Evolutionary conservation across 768 basidiomycete species (phyloP).

Genomic region (Hericium erinaceus): DNA sequence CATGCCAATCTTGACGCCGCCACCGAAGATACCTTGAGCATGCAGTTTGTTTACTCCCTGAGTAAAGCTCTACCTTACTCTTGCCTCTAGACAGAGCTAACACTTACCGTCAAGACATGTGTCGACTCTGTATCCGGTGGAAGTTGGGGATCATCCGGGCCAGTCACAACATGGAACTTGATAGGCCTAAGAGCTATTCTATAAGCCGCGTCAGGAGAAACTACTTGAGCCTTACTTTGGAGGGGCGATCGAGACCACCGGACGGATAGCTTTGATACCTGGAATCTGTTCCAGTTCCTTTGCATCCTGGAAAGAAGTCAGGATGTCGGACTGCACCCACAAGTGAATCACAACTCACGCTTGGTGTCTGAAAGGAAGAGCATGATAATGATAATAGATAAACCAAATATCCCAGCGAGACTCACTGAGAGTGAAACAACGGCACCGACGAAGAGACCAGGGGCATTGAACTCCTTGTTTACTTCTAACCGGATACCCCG

Average conservation of each 20-base stretch:
- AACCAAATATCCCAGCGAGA: conserved; percentile 3
- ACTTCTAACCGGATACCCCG: conserved; percentile 37
- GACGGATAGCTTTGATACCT: conserved; percentile 52
- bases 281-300: conserved; percentile 32
- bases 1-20: conserved; percentile 62
- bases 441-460: conserved; percentile 51
- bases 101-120: conserved; percentile 44
- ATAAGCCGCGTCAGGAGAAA: not conserved
- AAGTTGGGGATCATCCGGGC: conserved; percentile 30
- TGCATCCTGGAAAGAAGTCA: conserved; percentile 32
- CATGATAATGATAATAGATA: not conserved
- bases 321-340: too few relatives aligned
- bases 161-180: conserved; percentile 31
- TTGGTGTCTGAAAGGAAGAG: not conserved
- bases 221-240: conserved; percentile 28
- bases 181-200: conserved; percentile 30
- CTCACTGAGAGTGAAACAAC: conserved; percentile 38
- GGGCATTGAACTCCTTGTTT: conserved; percentile 41
- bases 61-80: not conserved
- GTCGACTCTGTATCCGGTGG: conserved; percentile 41
- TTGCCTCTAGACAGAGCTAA: not conserved
- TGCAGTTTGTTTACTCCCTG: conserved; percentile 60
- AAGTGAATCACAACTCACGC: not conserved
- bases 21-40: conserved; percentile 49
- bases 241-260: conserved; percentile 33